A percentile compares a stretch with the other conserved stretches of the same genome.
phyloP scores from a whole-genome alignment of 441 rosid species.

The Hypseocharis bilobata region DNA sequence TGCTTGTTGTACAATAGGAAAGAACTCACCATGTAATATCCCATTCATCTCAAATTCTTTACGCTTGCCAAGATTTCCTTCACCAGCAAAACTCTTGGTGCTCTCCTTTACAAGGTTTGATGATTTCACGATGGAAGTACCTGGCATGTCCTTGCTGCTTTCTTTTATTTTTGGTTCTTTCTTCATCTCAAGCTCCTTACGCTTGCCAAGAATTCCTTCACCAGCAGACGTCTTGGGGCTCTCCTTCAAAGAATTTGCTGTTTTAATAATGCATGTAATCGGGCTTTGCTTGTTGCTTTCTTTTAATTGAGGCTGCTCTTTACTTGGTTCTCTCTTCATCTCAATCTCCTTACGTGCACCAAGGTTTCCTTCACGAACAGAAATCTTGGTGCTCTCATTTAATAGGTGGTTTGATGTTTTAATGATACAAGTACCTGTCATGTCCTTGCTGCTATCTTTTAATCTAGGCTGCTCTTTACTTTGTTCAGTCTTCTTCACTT shows the following conservation, averaged over 20 bases:
- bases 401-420: slow-evolving; percentile 3
- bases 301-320: slow-evolving; percentile 3
- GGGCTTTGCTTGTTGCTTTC: not conserved
- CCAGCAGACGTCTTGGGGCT: not conserved
- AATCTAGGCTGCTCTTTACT: slow-evolving; percentile 31
- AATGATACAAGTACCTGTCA: not conserved
- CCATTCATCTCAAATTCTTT: slow-evolving; percentile 50
- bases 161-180: slow-evolving; percentile 25
- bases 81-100: slow-evolving; percentile 22
- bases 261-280: not conserved
- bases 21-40: slow-evolving; percentile 51
- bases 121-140: slow-evolving; percentile 24
- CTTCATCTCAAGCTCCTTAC: slow-evolving; percentile 5
- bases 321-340: slow-evolving; percentile 2
- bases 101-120: slow-evolving; percentile 24
- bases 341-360: not conserved
- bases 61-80: slow-evolving; percentile 39
- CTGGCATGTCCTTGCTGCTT: slow-evolving; percentile 24
- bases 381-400: not conserved
- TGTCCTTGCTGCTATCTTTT: slow-evolving; percentile 15
- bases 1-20: slow-evolving; percentile 23
- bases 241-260: not conserved
- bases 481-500: slow-evolving; percentile 29
- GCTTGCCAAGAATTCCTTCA: slow-evolving; percentile 4
- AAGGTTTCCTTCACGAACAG: slow-evolving; percentile 1